These are phyloP conservation scores for Xylariales sp. DNA, from an alignment of 2,329 filamentous ascomycete species.

Conservation along the genomic window DNA sequence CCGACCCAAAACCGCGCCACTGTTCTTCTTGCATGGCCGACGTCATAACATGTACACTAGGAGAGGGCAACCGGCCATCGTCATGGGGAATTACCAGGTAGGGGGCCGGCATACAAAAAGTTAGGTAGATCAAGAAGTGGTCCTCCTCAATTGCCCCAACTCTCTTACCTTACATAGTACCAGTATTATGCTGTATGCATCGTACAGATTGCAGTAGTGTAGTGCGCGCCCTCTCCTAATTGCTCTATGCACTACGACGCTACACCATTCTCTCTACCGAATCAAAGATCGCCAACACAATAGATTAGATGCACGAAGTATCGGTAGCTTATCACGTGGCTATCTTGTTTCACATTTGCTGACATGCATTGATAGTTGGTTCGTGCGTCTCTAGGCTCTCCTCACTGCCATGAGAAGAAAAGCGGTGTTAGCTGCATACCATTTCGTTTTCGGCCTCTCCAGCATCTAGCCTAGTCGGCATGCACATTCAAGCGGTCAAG, in stretches of 20 bases:
- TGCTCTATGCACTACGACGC: slow-evolving; percentile 19
- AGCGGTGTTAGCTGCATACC: slow-evolving; percentile 40
- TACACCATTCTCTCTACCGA: slow-evolving; percentile 29
- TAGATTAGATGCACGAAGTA: slow-evolving; percentile 39
- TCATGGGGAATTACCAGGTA: no score
- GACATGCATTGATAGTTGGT: slow-evolving; percentile 45
- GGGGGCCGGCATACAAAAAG: no score
- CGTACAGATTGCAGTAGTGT: not conserved
- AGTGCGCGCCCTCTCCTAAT: slow-evolving; percentile 17
- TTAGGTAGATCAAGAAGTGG: slow-evolving; percentile 23
- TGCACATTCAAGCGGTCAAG: slow-evolving; percentile 16
- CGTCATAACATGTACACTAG: not conserved
- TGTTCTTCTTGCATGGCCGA: not conserved
- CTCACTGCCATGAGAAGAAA: slow-evolving; percentile 27
- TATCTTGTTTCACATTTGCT: slow-evolving; percentile 48
- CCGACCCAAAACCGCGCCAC: not conserved
- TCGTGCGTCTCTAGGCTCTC: slow-evolving; percentile 25
- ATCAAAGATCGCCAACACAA: slow-evolving; percentile 37
- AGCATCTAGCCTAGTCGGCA: slow-evolving; percentile 14
- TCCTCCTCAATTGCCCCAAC: not conserved
- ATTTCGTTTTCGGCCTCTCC: slow-evolving; percentile 28
- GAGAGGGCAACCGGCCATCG: not conserved
- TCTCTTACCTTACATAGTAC: no score
- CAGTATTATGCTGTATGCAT: not conserved
- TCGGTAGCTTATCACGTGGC: slow-evolving; percentile 45